phyloP scores from a whole-genome alignment of 495 filamentous ascomycete species.

The Poronia punctata region DNA sequence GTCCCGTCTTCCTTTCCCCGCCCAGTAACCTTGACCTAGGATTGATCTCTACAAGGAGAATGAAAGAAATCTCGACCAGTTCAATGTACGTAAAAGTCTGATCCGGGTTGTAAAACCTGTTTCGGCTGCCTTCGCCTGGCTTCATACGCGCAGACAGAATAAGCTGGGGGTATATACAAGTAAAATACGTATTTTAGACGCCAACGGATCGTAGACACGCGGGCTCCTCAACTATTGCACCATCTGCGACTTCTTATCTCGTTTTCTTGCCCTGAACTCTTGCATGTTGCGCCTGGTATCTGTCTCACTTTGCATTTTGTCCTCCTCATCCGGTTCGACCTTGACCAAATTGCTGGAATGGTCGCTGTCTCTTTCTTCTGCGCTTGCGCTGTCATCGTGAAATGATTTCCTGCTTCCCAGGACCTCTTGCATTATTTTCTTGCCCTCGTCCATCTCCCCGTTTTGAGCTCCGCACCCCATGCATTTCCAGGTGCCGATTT shows the following conservation, averaged over 20 bases:
- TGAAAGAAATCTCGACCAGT: too few species aligned
- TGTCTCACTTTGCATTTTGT: conserved; percentile 11
- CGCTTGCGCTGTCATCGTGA: conserved; percentile 10
- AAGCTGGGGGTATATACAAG: too few species aligned
- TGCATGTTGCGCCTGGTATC: conserved; percentile 6
- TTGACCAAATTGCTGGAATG: conserved; percentile 32
- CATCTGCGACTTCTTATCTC: conserved; percentile 24
- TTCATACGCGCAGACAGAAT: too few species aligned
- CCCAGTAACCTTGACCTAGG: too few species aligned
- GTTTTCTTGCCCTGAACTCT: conserved; percentile 12
- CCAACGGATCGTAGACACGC: too few species aligned
- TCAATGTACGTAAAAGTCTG: too few species aligned
- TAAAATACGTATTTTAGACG: too few species aligned
- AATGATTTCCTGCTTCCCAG: conserved; percentile 22
- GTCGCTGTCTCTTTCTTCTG: conserved; percentile 25
- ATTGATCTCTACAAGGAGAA: too few species aligned
- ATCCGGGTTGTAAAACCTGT: too few species aligned
- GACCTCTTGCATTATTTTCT: conserved; percentile 49
- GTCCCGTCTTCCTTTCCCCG: too few species aligned
- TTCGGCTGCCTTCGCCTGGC: too few species aligned
- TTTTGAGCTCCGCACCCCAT: conserved; percentile 79
- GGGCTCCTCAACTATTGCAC: conserved; percentile 12
- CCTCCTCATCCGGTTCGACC: conserved; percentile 30
- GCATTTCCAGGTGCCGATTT: conserved; percentile 86
- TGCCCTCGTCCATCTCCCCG: conserved; percentile 66